These are phyloP conservation scores for Parasitella parasitica DNA, from an alignment of 371 early-diverging fungal species.

Conservation along the genomic window DNA sequence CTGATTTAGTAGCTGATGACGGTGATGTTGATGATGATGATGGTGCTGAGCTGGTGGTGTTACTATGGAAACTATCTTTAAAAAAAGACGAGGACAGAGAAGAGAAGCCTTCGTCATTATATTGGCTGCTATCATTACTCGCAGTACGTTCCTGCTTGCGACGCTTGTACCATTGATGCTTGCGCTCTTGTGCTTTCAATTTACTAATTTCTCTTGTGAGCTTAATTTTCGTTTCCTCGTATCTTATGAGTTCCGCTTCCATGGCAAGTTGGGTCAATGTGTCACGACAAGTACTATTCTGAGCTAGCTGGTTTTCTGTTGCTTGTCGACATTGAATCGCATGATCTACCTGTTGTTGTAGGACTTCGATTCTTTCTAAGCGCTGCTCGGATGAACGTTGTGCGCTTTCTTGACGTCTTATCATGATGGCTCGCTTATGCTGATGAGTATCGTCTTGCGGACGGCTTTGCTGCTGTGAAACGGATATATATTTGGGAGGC, in stretches of 20 bases:
- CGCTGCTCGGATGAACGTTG: slow-evolving; percentile 43
- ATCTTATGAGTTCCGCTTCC: slow-evolving; percentile 19
- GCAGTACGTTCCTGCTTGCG: slow-evolving; percentile 37
- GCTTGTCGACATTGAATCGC: slow-evolving; percentile 21
- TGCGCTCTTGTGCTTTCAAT: slow-evolving; percentile 60
- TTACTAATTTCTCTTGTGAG: slow-evolving; percentile 47
- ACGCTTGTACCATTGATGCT: slow-evolving; percentile 66
- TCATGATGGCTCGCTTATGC: background rate
- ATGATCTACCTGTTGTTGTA: slow-evolving; percentile 41
- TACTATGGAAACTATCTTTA: background rate
- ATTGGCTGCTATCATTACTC: background rate
- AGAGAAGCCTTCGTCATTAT: slow-evolving; percentile 13
- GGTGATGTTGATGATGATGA: background rate
- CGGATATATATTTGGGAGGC: background rate
- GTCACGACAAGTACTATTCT: slow-evolving; percentile 10
- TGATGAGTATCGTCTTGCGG: slow-evolving; percentile 14
- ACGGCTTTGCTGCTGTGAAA: slow-evolving; percentile 10
- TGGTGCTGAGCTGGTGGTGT: background rate
- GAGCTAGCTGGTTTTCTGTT: slow-evolving; percentile 25
- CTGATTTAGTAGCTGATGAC: background rate
- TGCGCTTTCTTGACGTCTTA: slow-evolving; percentile 49
- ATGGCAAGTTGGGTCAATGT: slow-evolving; percentile 18
- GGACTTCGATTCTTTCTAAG: slow-evolving; percentile 29
- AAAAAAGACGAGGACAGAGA: background rate
- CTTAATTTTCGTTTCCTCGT: slow-evolving; percentile 11